Base-by-base conservation (phyloP, 2,329 filamentous ascomycete species). In the Domatiomyces globalis region DNA sequence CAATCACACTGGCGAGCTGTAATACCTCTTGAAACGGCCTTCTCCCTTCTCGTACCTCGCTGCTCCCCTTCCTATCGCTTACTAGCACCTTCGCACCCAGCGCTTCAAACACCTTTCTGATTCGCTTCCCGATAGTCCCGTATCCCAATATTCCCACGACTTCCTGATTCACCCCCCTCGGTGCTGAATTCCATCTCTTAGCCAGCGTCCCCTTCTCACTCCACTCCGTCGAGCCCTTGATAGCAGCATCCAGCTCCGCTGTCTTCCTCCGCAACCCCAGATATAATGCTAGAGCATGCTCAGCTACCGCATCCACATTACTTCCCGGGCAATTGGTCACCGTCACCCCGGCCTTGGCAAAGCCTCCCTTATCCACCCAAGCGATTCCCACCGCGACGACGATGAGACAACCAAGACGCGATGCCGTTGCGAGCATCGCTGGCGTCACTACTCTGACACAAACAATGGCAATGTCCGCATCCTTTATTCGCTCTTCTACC, bases 261-360 rank as follows among this genome's bases (percentile, higher is more conserved):
- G 73, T 65, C 51, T 64, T 65, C 50, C 71, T 64, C 48, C 73
- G 64, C 5, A 71, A 62, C 4, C 71, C 70, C 56, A 73, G 73
- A 59, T 74, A 75, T 51, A 76, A 58, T 44, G 67, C 71, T 43
- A 76, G 67, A 9, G 73, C 73, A 65, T 76, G 73, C 59, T 76
- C 73, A 27, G 66, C 66, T 8, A 75, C 73, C 45, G 69, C 62
- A 46, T 73, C 68, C 45, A 73, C 65, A 49, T 75, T 75, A 19
- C 71, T 69, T n/a, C 63, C 66, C 2, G 72, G 71, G 45, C 68
- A 71, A 48, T 74, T 73, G 47, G 66, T 67, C 39, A 76, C 67
- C 12, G 66, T 64, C 49, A 76, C 67, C 29, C 70, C 70, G 15
- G 70, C 65, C 49, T 65, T 63, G 42, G 64, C 63, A 52, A 67